Evolutionary conservation across 2,329 filamentous ascomycete species (phyloP).

Genomic region (Nemania serpens): DNA sequence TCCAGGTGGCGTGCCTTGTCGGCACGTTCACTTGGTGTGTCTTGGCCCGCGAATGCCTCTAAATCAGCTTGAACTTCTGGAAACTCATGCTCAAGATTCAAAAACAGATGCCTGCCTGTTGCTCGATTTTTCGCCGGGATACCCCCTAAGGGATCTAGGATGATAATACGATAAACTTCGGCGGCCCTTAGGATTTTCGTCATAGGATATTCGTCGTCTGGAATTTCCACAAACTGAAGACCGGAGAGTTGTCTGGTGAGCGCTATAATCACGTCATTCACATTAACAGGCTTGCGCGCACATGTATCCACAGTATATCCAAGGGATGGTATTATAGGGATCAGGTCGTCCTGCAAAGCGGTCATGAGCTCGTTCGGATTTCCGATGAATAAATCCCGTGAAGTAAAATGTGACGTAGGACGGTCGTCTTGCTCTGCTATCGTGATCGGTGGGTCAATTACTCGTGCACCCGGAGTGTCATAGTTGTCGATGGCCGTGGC

Average conservation of each 20-base stretch:
- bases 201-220: slow-evolving; percentile 46
- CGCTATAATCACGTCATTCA: slow-evolving; percentile 71
- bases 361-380: slow-evolving; percentile 63
- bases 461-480: slow-evolving; percentile 68
- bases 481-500: slow-evolving; percentile 74
- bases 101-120: slow-evolving; percentile 76
- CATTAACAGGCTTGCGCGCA: slow-evolving; percentile 47
- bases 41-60: slow-evolving; percentile 30
- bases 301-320: slow-evolving; percentile 50
- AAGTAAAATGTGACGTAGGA: slow-evolving; percentile 41
- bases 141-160: slow-evolving; percentile 85
- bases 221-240: slow-evolving; percentile 53
- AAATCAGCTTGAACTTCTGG: slow-evolving; percentile 69
- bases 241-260: slow-evolving; percentile 78
- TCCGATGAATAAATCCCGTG: slow-evolving; percentile 46
- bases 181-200: slow-evolving; percentile 45
- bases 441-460: slow-evolving; percentile 64
- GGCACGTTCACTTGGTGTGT: slow-evolving; percentile 39
- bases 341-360: slow-evolving; percentile 68
- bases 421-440: slow-evolving; percentile 37
- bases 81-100: slow-evolving; percentile 94
- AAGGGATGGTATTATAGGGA: slow-evolving; percentile 68
- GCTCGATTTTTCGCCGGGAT: slow-evolving; percentile 70
- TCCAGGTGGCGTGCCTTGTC: slow-evolving; percentile 52
- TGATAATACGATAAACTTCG: slow-evolving; percentile 78